Evolutionary conservation across 257 asterid species (phyloP).

Genomic region (Thymus mandschuricus): DNA sequence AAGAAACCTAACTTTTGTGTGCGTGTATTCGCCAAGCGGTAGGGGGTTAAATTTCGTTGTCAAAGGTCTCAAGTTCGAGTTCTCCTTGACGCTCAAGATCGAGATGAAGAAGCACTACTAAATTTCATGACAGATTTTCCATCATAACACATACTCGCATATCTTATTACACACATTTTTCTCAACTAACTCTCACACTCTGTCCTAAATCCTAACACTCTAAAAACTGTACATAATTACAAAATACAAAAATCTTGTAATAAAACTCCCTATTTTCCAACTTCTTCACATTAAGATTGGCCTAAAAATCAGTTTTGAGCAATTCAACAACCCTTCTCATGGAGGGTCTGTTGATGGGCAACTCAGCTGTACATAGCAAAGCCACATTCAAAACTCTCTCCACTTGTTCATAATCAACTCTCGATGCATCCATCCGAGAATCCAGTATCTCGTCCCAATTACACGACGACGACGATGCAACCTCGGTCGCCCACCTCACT

Average conservation of each 20-base stretch:
- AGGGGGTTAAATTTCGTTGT: no score
- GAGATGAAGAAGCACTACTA: not conserved
- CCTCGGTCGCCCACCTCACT: conserved; percentile 66
- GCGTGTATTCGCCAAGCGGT: no score
- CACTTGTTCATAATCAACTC: conserved; percentile 47
- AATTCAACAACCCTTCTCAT: conserved; percentile 80
- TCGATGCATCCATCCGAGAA: conserved; percentile 48
- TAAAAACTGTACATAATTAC: no score
- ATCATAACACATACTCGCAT: not conserved
- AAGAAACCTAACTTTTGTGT: no score
- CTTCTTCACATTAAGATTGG: not conserved
- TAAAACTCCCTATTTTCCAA: not conserved
- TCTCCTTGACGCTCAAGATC: not conserved
- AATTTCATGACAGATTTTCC: not conserved
- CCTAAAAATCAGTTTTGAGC: conserved; percentile 39
- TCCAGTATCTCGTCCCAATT: conserved; percentile 49
- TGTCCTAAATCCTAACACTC: no score
- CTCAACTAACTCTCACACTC: not conserved
- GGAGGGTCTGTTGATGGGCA: conserved; percentile 73
- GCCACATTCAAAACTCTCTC: conserved; percentile 60
- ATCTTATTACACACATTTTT: no score
- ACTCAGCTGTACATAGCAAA: conserved; percentile 57
- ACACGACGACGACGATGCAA: conserved; percentile 34
- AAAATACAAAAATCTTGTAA: not conserved
- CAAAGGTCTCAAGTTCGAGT: no score